Evolutionary conservation across 805 yeast genomes (phyloP).

Genomic region (Metschnikowia continentalis): DNA sequence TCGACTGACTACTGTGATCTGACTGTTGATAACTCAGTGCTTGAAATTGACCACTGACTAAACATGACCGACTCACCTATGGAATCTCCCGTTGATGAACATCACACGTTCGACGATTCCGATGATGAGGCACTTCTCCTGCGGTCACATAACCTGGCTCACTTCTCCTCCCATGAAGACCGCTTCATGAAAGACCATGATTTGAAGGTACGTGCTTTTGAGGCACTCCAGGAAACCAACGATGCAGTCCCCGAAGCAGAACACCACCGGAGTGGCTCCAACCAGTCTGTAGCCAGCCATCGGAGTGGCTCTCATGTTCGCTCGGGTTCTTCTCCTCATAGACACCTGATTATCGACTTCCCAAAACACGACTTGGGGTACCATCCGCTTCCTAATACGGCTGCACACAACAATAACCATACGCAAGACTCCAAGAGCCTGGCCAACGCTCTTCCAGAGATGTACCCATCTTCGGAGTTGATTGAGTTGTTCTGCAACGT

Average conservation of each 20-base stretch:
- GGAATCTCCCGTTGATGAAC: conserved; percentile 5
- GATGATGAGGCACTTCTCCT: conserved; percentile 28
- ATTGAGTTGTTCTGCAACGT: conserved; percentile 60
- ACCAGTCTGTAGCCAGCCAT: neutral
- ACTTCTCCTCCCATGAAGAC: conserved; percentile 65
- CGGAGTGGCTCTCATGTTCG: too few relatives aligned
- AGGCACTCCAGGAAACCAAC: conserved; percentile 32
- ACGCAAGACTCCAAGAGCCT: conserved; percentile 11
- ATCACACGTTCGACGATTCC: conserved; percentile 10
- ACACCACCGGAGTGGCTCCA: conserved; percentile 29
- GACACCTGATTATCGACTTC: conserved; percentile 38
- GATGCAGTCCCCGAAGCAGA: conserved; percentile 16
- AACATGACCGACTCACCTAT: neutral
- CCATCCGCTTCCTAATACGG: conserved; percentile 19
- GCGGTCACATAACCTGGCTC: conserved; percentile 42
- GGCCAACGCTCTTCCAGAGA: conserved; percentile 37
- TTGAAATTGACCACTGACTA: too few relatives aligned
- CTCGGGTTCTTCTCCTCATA: conserved; percentile 21
- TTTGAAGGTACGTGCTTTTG: conserved; percentile 59
- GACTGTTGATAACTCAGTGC: too few relatives aligned
- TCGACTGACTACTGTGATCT: too few relatives aligned
- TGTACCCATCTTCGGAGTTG: conserved; percentile 64
- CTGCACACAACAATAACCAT: conserved; percentile 18
- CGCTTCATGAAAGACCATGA: conserved; percentile 60
- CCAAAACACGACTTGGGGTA: conserved; percentile 21